These are phyloP conservation scores for Colletotrichum melonis DNA, from an alignment of 2,329 filamentous ascomycete genomes.

Conservation along the genomic window DNA sequence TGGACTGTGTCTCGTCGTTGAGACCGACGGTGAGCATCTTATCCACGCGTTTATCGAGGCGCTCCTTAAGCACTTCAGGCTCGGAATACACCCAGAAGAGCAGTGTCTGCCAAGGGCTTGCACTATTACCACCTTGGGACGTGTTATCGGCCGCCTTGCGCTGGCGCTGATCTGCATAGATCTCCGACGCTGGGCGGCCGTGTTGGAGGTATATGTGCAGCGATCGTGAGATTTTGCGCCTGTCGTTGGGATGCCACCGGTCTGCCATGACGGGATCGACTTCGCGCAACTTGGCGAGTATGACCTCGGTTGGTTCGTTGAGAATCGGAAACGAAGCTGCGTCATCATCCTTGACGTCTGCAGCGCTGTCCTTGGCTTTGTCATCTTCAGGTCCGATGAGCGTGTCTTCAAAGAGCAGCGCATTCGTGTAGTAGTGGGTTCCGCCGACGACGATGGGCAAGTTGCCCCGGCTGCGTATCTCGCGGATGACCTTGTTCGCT, in stretches of 20 bases:
- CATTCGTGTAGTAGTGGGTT: constrained; percentile 94
- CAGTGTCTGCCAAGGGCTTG: constrained; percentile 65
- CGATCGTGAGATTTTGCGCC: constrained; percentile 88
- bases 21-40: constrained; percentile 78
- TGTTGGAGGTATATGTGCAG: constrained; percentile 90
- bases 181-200: constrained; percentile 82
- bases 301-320: constrained; percentile 74
- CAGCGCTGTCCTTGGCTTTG: constrained; percentile 19
- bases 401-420: constrained; percentile 83
- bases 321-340: constrained; percentile 75
- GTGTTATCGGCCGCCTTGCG: constrained; percentile 44
- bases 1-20: constrained; percentile 58
- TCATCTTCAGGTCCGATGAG: constrained; percentile 63
- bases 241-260: constrained; percentile 93
- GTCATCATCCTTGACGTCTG: constrained; percentile 35
- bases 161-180: constrained; percentile 82
- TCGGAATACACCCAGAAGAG: constrained; percentile 91
- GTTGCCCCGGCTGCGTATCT: constrained; percentile 82
- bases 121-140: constrained; percentile 26
- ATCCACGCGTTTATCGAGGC: constrained; percentile 83
- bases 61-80: constrained; percentile 71
- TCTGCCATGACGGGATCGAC: constrained; percentile 92
- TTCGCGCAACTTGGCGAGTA: constrained; percentile 78
- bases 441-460: constrained; percentile 93
- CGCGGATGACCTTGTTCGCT: constrained; percentile 75